These are phyloP conservation scores for Pichia sp. DNA, from an alignment of 1,139 yeast genomes.

Conservation along the genomic window DNA sequence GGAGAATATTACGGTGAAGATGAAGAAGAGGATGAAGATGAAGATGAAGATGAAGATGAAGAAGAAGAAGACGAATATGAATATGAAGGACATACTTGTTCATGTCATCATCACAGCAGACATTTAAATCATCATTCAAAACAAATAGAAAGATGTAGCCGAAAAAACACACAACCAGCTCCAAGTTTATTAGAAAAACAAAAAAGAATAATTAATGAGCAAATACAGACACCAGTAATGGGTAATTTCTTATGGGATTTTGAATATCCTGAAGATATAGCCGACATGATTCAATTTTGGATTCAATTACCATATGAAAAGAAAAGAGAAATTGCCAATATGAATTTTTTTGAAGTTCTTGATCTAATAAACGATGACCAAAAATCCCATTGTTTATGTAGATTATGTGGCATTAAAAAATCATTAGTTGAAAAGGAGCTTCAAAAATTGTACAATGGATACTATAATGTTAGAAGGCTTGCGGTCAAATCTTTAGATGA, in stretches of 20 bases:
- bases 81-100: slow-evolving; percentile 14
- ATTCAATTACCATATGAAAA: slow-evolving; percentile 52
- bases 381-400: slow-evolving; percentile 55
- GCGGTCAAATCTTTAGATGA: slow-evolving; percentile 20
- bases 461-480: slow-evolving; percentile 32
- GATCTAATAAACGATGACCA: slow-evolving; percentile 57
- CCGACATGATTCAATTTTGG: slow-evolving; percentile 64
- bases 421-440: slow-evolving; percentile 73
- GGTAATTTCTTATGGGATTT: slow-evolving; percentile 44
- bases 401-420: slow-evolving; percentile 74
- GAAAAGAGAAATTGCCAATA: slow-evolving; percentile 56
- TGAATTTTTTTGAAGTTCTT: slow-evolving; percentile 67
- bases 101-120: slow-evolving; percentile 14
- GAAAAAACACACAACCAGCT: slow-evolving; percentile 1
- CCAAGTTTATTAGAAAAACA: slow-evolving; percentile 21
- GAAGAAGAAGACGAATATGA: slow-evolving; percentile 18
- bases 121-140: not conserved
- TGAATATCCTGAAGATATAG: slow-evolving; percentile 53
- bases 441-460: slow-evolving; percentile 62
- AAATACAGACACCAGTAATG: slow-evolving; percentile 17
- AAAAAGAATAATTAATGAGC: slow-evolving; percentile 28
- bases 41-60: slow-evolving; percentile 19
- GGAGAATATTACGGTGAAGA: slow-evolving; percentile 21
- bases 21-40: slow-evolving; percentile 14
- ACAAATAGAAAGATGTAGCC: not conserved